These are phyloP conservation scores for Pinus tabuliformis DNA, from an alignment of 75 land plant species.

Conservation along the genomic window DNA sequence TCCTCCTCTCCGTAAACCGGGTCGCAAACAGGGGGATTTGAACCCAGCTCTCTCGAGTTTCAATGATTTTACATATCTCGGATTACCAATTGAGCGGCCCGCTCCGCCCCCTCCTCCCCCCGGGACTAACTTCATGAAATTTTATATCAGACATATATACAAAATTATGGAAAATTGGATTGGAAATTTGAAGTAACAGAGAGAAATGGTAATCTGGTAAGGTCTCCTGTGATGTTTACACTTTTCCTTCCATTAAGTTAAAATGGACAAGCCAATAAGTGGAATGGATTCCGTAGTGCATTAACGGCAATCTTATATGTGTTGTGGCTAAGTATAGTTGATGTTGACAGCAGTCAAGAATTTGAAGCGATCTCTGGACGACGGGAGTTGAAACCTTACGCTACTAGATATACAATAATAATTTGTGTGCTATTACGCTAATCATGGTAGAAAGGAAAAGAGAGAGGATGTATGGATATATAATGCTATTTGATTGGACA, in stretches of 20 bases:
- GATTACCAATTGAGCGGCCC: too few relatives aligned
- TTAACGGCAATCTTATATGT: not conserved
- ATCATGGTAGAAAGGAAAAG: too few relatives aligned
- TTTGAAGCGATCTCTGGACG: not conserved
- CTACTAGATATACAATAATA: not conserved
- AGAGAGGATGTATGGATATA: not conserved
- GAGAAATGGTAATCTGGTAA: not conserved
- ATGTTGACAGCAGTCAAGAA: not conserved
- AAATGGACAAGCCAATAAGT: not conserved
- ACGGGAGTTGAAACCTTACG: not conserved
- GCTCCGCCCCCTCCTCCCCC: too few relatives aligned
- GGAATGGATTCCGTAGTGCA: not conserved
- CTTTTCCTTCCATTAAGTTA: not conserved
- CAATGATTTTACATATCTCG: too few relatives aligned
- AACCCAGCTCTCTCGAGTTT: too few relatives aligned
- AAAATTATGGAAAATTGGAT: not conserved
- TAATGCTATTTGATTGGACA: not conserved
- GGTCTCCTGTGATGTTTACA: not conserved
- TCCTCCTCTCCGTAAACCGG: too few relatives aligned
- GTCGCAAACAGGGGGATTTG: too few relatives aligned
- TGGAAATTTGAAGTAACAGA: not conserved
- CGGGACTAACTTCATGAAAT: too few relatives aligned
- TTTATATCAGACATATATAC: not conserved
- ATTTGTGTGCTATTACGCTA: not conserved
- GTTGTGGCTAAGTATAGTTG: not conserved